Evolutionary conservation across 2,329 filamentous ascomycete species (phyloP), one percentile per base, ranked within the genome.

Genomic region (Acephala macrosclerotiorum): DNA sequence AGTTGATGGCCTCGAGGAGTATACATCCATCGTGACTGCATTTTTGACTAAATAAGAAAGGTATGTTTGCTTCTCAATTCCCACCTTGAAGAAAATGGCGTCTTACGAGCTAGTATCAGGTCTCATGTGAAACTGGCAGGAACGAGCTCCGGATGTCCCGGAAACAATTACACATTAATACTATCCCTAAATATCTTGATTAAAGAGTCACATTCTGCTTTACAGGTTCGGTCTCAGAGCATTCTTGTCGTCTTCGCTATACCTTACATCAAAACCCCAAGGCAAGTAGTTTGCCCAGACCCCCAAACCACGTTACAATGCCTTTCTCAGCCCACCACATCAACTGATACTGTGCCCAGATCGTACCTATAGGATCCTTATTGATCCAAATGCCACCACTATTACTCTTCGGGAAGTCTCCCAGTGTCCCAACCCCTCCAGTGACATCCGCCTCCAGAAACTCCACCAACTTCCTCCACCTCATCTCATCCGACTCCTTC

Each of bases 381-480:
- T 62, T 66, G 5, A 18, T 26, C 59, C 51, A 63, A 4, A 42
- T 18, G 20, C n/a, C n/a, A 20, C 40, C 60, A 16, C 45, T 20
- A 58, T 66, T 66, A 25, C 59, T 63, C 45, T 51, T 57, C 2
- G 64, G 64, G 35, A 66, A 66, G 16, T 58, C 60, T 6, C 64
- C 64, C 42, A 66, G 42, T 20, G 22, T 58, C 42, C 14, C 35
- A 1, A 51, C 20, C 8, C 56, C 64, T 18, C 18, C 25, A 12
- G 33, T 22, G 33, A 58, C 47, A 35, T 66, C 51, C 2, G 58
- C 16, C 5, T 35, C 40, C 42, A 66, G 29, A 53, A 66, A 66
- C 11, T 51, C 25, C 9, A 63, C 29, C 29, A 66, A 36, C n/a
- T 33, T 53, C 11, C 26, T 33, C 64, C 64, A 66, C 26, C 22